Evolutionary conservation across 176 grass and related monocot genomes (phyloP), one percentile per base, ranked within the genome.

Genomic region (Avena sativa): DNA sequence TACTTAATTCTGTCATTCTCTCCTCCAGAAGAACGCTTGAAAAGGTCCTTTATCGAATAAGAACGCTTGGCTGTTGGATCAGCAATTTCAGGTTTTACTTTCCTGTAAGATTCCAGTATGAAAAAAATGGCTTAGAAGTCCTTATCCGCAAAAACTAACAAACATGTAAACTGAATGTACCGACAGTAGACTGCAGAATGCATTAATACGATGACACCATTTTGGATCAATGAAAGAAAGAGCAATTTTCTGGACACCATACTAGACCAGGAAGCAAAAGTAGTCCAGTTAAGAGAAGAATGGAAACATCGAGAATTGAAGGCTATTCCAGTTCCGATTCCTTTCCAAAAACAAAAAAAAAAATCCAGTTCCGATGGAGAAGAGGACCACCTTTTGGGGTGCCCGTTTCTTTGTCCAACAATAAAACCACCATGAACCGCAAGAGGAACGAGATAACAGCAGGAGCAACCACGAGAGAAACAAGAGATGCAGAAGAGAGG

Each of bases 1-100:
- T 85, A 89, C 82, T 80, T 75, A 64, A 81, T 16, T 80, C 23
- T 85, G 46, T 74, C n/a, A 81, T 85, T 85, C 77, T 85, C 76
- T 66, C 40, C 82, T 16, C 49, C 47, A 12, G 73, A 48, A 30
- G 76, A 74, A 89, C n/a, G 40, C 40, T 43, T 43, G 40, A 7
- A 43, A 43, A 43, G 5, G 40, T 43, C 8, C 40, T 43, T 43
- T 43, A 43, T 43, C 40, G 6, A 43, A 43, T 43, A 43, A 6
- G 40, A 43, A 43, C 40, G 40, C 21, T 74, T 85, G 28, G n/a
- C 12, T 20, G 6, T 5, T 15, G 28, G 4, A 84, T 30, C 57
- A 40, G 5, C 82, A 82, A 80, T 89, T 14, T 65, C n/a, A 63
- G 11, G n/a, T 16, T 79, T 80, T 34, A n/a, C 30, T 85, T 84